A percentile compares a stretch with the other conserved stretches of the same genome.
Evolutionary conservation across 305 asterid species (phyloP).

Genomic region (Fraxinus velutina): DNA sequence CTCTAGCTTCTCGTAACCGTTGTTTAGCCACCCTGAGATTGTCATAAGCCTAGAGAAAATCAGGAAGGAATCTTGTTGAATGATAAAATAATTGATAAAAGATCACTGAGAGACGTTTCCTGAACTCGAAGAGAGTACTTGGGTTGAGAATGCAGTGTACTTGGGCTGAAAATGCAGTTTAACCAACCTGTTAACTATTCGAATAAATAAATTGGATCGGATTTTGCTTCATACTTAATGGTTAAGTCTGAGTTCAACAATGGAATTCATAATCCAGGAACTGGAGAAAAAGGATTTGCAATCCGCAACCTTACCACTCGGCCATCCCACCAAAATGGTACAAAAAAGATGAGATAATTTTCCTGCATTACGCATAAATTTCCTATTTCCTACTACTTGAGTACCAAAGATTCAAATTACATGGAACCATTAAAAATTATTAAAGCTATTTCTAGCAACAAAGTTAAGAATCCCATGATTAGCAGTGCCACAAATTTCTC

Average conservation of each 20-base stretch:
- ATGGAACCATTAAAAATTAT: not conserved
- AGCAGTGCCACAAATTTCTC: not conserved
- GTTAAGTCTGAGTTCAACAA: not conserved
- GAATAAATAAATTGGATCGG: not conserved
- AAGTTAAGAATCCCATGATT: not conserved
- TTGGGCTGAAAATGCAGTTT: too few species aligned
- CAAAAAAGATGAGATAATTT: not conserved
- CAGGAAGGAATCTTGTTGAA: constrained; percentile 1
- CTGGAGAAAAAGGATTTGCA: not conserved
- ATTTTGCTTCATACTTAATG: not conserved
- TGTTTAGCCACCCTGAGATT: constrained; percentile 66
- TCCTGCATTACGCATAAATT: not conserved
- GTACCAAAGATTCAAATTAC: not conserved
- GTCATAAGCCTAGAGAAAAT: not conserved
- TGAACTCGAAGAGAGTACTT: not conserved
- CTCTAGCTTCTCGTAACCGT: constrained; percentile 72
- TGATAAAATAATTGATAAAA: not conserved
- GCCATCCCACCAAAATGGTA: not conserved
- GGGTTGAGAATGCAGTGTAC: not conserved
- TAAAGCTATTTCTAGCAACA: not conserved
- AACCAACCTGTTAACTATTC: not conserved
- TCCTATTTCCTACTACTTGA: not conserved
- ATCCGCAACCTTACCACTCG: not conserved
- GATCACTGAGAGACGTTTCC: not conserved
- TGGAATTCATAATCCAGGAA: not conserved